Evolutionary conservation across 2,329 filamentous ascomycete species (phyloP).

Genomic region (Monosporascus sp.): DNA sequence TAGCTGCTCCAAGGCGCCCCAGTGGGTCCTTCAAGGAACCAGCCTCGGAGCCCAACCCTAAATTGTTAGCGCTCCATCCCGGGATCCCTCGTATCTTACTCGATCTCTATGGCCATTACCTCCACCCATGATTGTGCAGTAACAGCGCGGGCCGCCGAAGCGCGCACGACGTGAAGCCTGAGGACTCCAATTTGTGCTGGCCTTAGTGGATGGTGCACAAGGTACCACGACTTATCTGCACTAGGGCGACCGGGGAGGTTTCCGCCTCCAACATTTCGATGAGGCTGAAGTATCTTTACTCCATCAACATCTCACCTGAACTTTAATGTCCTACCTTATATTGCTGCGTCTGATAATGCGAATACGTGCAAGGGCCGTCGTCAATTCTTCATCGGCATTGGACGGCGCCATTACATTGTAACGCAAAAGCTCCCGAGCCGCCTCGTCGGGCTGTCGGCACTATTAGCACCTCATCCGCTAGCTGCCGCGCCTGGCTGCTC

Average conservation of each 20-base stretch:
- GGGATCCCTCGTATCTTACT: neutral
- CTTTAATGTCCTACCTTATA: slow-evolving; percentile 1
- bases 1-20: too few species aligned
- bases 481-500: neutral
- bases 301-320: slow-evolving; percentile 20
- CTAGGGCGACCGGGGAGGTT: neutral
- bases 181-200: too few species aligned
- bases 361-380: neutral
- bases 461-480: neutral
- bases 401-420: neutral
- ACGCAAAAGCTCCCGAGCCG: neutral
- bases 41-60: neutral
- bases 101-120: neutral
- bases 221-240: neutral
- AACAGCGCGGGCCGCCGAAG: slow-evolving; percentile 2
- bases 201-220: neutral
- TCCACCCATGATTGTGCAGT: slow-evolving; percentile 1
- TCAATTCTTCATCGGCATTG: neutral
- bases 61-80: slow-evolving; percentile 13
- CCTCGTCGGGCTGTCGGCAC: neutral
- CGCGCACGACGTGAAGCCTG: too few species aligned
- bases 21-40: neutral
- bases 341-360: neutral
- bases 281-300: slow-evolving; percentile 6
- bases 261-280: neutral